Evolutionary conservation across 169 alveolate genomes (phyloP).

Genomic region (Cryptosporidium andersoni): DNA sequence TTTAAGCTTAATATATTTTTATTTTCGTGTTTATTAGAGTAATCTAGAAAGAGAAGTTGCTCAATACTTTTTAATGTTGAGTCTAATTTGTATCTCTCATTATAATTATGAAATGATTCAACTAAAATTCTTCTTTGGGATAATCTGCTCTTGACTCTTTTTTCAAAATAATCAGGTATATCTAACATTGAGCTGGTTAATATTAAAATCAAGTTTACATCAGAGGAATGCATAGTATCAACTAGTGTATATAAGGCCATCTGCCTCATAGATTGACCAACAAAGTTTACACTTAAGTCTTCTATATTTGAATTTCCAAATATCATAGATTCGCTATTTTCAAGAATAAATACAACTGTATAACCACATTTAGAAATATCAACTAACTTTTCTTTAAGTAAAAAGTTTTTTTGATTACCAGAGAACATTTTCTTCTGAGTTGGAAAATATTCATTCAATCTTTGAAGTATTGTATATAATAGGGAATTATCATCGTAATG

Average conservation of each 20-base stretch:
- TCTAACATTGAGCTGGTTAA: conserved; percentile 65
- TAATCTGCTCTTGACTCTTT: conserved; percentile 67
- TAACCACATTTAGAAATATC: conserved; percentile 57
- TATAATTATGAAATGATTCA: conserved; percentile 11
- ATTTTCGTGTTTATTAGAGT: background rate
- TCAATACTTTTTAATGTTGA: background rate
- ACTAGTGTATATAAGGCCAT: conserved; percentile 56
- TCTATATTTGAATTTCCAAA: conserved; percentile 12
- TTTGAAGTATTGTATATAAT: conserved; percentile 11
- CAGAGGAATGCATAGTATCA: conserved; percentile 61
- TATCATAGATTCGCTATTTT: conserved; percentile 47
- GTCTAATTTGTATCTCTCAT: background rate
- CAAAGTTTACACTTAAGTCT: conserved; percentile 5
- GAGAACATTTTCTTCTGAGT: conserved; percentile 49
- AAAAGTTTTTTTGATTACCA: conserved; percentile 53
- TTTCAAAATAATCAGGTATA: conserved; percentile 41
- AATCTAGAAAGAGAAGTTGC: background rate
- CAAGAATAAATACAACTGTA: conserved; percentile 16
- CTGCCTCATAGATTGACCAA: conserved; percentile 29
- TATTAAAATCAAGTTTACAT: conserved; percentile 23
- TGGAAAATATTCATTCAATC: conserved; percentile 58
- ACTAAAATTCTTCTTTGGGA: conserved; percentile 65
- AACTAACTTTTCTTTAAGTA: conserved; percentile 40
- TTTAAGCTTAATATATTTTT: background rate
- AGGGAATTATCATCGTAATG: conserved; percentile 61